These are phyloP conservation scores for Pythium folliculosum DNA, from an alignment of 352 stramenopile genomes.

Conservation along the genomic window DNA sequence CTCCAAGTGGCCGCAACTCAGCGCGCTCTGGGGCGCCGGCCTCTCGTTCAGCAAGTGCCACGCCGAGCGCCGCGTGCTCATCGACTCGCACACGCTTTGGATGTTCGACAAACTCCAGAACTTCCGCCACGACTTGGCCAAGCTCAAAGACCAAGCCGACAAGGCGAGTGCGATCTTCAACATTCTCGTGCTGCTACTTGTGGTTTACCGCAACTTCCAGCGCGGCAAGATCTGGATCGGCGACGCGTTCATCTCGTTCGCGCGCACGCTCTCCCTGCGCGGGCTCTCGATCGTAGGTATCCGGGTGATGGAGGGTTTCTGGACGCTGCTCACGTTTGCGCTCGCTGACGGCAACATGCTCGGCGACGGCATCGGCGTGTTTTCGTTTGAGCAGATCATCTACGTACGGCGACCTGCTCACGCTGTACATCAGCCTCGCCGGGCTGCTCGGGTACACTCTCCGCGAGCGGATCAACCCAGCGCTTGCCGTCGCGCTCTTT, in stretches of 20 bases:
- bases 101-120: too few relatives aligned
- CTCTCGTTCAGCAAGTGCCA: slow-evolving; percentile 86
- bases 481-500: slow-evolving; percentile 13
- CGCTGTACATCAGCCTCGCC: slow-evolving; percentile 35
- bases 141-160: too few relatives aligned
- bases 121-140: too few relatives aligned
- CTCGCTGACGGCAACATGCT: slow-evolving; percentile 17
- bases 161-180: background rate
- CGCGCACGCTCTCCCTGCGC: slow-evolving; percentile 35
- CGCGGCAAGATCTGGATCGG: slow-evolving; percentile 21
- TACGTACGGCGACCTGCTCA: slow-evolving; percentile 34
- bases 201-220: slow-evolving; percentile 28
- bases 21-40: slow-evolving; percentile 73
- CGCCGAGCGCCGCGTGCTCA: slow-evolving; percentile 64
- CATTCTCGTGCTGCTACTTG: slow-evolving; percentile 20
- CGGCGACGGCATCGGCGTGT: background rate
- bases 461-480: slow-evolving; percentile 19
- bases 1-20: slow-evolving; percentile 74
- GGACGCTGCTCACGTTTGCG: slow-evolving; percentile 42
- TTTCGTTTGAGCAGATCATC: background rate
- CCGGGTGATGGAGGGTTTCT: slow-evolving; percentile 49
- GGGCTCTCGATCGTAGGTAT: slow-evolving; percentile 37
- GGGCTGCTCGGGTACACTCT: slow-evolving; percentile 11
- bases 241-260: slow-evolving; percentile 24
- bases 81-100: slow-evolving; percentile 78